Conservation (phyloP, 108 stramenopile species). For the Cylindrotheca closterium region DNA sequence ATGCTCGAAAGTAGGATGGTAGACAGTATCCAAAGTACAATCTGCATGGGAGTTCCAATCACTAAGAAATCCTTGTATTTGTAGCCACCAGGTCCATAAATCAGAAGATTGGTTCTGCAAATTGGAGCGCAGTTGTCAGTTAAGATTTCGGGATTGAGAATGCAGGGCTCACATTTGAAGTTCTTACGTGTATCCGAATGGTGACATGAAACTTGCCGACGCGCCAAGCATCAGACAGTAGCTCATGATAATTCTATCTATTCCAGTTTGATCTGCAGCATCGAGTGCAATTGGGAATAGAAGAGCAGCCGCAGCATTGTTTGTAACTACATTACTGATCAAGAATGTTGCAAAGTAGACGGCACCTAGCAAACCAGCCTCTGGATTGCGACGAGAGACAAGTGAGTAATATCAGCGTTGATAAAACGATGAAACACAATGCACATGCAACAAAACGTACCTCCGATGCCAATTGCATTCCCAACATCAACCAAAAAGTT, state of each 20-base stretch:
- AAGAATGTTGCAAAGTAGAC: conserved; percentile 84
- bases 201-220: conserved; percentile 78
- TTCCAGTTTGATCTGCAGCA: conserved; percentile 67
- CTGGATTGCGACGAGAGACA: conserved; percentile 7
- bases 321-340: conserved; percentile 81
- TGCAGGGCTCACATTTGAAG: neutral
- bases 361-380: conserved; percentile 75
- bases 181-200: conserved; percentile 71
- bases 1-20: conserved; percentile 39
- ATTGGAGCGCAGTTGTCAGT: neutral
- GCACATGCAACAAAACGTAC: conserved; percentile 20
- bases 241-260: conserved; percentile 62
- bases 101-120: conserved; percentile 69
- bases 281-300: conserved; percentile 84
- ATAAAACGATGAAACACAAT: neutral
- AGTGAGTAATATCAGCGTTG: neutral
- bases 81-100: conserved; percentile 88
- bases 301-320: conserved; percentile 87
- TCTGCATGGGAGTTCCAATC: conserved; percentile 80
- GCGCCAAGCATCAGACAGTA: conserved; percentile 82
- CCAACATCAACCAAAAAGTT: conserved; percentile 55
- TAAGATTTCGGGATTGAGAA: neutral
- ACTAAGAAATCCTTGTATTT: conserved; percentile 71
- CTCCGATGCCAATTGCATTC: conserved; percentile 49
- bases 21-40: conserved; percentile 73